A percentile compares a stretch with the other conserved stretches of the same genome.
Evolutionary conservation across 2,329 filamentous ascomycete genomes (phyloP).

Genomic region (Pseudomassariella vexata): DNA sequence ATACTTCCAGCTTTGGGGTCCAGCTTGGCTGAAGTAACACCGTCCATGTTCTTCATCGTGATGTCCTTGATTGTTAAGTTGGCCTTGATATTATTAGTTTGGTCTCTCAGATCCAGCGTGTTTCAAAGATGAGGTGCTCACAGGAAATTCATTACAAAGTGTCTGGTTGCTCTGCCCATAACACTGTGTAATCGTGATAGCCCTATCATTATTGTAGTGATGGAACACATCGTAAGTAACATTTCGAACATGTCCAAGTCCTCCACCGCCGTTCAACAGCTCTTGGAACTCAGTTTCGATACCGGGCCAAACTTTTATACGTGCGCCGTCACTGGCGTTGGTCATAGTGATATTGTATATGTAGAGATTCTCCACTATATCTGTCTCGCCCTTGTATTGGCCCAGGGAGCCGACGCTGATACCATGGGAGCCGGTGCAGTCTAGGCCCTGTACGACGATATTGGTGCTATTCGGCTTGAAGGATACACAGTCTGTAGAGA

Average conservation of each 20-base stretch:
- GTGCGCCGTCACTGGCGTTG: conserved; percentile 57
- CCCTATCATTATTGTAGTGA: conserved; percentile 58
- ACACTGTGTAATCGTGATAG: conserved; percentile 59
- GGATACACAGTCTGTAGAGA: conserved; percentile 67
- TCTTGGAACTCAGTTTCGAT: conserved; percentile 47
- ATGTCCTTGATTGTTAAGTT: conserved; percentile 50
- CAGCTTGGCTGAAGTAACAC: conserved; percentile 41
- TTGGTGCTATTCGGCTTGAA: conserved; percentile 71
- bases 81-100: conserved; percentile 11
- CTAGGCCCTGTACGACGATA: conserved; percentile 60
- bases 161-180: conserved; percentile 39
- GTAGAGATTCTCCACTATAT: conserved; percentile 63
- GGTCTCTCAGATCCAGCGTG: no score
- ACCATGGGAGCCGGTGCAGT: conserved; percentile 65
- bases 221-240: conserved; percentile 60
- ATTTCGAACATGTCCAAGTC: conserved; percentile 52
- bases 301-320: conserved; percentile 71
- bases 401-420: conserved; percentile 68
- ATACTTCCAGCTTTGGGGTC: conserved; percentile 38
- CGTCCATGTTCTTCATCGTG: conserved; percentile 48
- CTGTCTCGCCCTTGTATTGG: conserved; percentile 57
- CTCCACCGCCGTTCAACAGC: conserved; percentile 61
- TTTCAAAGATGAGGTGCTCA: no score
- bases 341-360: conserved; percentile 55
- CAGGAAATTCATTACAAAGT: conserved; percentile 29